Evolutionary conservation across 2,329 filamentous ascomycete species (phyloP).

Genomic region (Fusarium falciforme): DNA sequence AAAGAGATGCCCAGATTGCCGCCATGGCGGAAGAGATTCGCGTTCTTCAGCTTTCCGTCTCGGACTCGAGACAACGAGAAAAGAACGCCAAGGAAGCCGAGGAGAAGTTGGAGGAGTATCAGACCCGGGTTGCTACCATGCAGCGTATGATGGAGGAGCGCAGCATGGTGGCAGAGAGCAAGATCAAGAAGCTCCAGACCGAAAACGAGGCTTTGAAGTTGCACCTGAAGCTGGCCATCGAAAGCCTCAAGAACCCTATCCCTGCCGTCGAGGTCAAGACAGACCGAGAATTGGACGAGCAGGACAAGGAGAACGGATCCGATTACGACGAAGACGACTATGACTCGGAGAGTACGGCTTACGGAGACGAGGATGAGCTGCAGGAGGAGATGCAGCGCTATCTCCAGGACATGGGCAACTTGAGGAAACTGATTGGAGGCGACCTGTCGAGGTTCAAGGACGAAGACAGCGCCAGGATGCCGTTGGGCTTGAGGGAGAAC

Average conservation of each 20-base stretch:
- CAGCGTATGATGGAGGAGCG: constrained; percentile 97
- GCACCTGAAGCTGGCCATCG: constrained; percentile 87
- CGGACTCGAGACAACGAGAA: constrained; percentile 74
- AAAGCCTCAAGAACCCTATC: constrained; percentile 92
- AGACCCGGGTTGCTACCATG: constrained; percentile 88
- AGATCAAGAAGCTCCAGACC: constrained; percentile 89
- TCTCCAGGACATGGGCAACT: constrained; percentile 84
- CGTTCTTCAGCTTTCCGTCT: constrained; percentile 79
- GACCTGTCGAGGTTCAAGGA: constrained; percentile 78
- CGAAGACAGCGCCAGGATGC: constrained; percentile 66
- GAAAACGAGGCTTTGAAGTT: constrained; percentile 91
- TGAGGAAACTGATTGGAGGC: constrained; percentile 72
- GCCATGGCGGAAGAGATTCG: constrained; percentile 98
- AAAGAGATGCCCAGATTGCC: constrained; percentile 92
- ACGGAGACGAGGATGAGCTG: constrained; percentile 69
- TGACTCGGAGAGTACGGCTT: constrained; percentile 57
- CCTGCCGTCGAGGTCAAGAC: constrained; percentile 63
- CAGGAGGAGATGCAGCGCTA: constrained; percentile 89
- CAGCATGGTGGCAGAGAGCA: constrained; percentile 88
- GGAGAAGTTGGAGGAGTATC: constrained; percentile 92
- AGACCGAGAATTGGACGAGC: constrained; percentile 45
- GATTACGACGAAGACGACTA: constrained; percentile 71
- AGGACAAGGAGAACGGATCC: constrained; percentile 55
- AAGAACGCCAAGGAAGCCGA: constrained; percentile 82
- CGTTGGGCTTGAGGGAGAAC: constrained; percentile 60